phyloP scores from a whole-genome alignment of 768 basidiomycete species.

The Pleurotus eryngii region DNA sequence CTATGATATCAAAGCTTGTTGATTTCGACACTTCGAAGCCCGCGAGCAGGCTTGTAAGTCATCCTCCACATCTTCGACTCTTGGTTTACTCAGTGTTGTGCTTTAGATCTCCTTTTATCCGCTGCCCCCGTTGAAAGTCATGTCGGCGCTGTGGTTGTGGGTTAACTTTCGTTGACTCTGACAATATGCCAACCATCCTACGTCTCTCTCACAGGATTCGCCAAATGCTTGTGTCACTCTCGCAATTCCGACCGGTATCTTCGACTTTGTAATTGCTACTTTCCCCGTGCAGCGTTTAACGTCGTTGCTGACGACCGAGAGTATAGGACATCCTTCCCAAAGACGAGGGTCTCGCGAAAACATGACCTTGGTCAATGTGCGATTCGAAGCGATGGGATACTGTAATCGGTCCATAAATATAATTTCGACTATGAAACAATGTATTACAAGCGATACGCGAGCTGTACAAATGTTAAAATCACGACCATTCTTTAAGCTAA shows the following conservation, averaged over 20 bases:
- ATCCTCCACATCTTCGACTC: background rate
- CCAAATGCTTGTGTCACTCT: constrained; percentile 79
- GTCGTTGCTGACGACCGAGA: background rate
- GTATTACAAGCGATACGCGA: background rate
- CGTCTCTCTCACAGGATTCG: constrained; percentile 44
- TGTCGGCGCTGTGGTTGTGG: constrained; percentile 65
- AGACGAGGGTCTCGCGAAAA: constrained; percentile 57
- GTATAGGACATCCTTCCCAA: constrained; percentile 64
- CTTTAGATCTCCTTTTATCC: constrained; percentile 58
- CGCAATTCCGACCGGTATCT: constrained; percentile 73
- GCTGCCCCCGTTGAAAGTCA: constrained; percentile 71
- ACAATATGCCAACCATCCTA: background rate
- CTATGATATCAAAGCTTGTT: background rate
- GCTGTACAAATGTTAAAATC: too few species aligned
- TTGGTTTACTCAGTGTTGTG: background rate
- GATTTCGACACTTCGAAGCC: constrained; percentile 33
- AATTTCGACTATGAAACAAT: background rate
- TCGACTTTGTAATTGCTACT: constrained; percentile 44
- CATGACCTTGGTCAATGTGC: constrained; percentile 63
- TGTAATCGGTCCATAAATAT: constrained; percentile 22
- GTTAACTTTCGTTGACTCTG: constrained; percentile 16
- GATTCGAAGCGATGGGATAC: constrained; percentile 58
- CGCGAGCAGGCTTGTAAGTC: constrained; percentile 73
- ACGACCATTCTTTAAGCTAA: too few species aligned
- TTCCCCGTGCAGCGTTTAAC: background rate